These are phyloP conservation scores for Metarhizium robertsii DNA, from an alignment of 2,329 filamentous ascomycete species.

Conservation along the genomic window DNA sequence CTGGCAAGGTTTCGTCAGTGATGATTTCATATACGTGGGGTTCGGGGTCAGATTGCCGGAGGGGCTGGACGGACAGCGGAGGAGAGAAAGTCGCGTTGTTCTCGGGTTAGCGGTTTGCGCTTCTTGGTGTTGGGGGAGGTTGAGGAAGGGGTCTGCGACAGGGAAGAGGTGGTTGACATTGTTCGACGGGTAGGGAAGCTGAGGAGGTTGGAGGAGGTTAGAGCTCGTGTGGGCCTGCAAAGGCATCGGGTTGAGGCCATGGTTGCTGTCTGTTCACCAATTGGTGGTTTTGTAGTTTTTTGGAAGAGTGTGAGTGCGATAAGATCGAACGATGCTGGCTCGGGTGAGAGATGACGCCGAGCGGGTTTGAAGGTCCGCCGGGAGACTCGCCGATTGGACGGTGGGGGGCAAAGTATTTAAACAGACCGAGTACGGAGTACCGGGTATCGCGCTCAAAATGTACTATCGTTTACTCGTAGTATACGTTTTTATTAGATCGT, in stretches of 20 bases:
- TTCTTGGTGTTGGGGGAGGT: conserved; percentile 18
- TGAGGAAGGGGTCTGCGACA: conserved; percentile 1
- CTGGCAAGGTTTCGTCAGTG: conserved; percentile 25
- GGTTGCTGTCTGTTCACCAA: neutral
- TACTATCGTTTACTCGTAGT: too few species aligned
- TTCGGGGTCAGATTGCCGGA: neutral
- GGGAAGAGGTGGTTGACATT: conserved; percentile 5
- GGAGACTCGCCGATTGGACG: neutral
- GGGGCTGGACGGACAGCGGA: conserved; percentile 46
- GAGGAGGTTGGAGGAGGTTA: neutral
- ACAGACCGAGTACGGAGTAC: too few species aligned
- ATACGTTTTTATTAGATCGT: too few species aligned
- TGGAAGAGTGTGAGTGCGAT: neutral
- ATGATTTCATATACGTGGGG: neutral
- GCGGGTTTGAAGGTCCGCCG: too few species aligned
- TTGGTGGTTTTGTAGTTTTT: neutral
- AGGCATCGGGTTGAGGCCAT: conserved; percentile 14
- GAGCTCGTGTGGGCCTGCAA: conserved; percentile 4
- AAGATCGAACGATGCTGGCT: neutral
- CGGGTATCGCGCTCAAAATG: too few species aligned
- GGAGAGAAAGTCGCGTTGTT: conserved; percentile 67
- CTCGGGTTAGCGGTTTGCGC: conserved; percentile 53
- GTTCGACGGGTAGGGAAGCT: conserved; percentile 4
- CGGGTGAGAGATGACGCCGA: neutral
- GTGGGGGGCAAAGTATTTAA: too few species aligned